A percentile compares a stretch with the other conserved stretches of the same genome.
Evolutionary conservation across 495 filamentous ascomycete species (phyloP).

Genomic region (Xylaria sp.): DNA sequence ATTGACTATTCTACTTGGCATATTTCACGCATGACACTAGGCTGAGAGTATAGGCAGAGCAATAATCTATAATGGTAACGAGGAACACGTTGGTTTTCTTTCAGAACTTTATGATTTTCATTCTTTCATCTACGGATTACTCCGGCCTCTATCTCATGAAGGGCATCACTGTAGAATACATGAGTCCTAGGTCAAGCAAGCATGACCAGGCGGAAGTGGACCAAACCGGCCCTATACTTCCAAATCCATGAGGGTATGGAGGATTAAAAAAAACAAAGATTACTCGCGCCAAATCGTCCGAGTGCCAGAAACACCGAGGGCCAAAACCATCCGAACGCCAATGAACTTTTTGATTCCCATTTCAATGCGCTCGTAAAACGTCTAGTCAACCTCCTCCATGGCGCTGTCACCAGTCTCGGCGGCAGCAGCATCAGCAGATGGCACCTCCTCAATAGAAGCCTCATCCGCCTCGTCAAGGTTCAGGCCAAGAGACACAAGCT

Average conservation of each 20-base stretch:
- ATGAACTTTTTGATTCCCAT: slow-evolving; percentile 51
- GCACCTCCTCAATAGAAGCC: slow-evolving; percentile 63
- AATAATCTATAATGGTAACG: neutral
- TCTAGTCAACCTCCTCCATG: slow-evolving; percentile 75
- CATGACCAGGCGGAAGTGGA: slow-evolving; percentile 26
- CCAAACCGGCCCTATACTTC: slow-evolving; percentile 33
- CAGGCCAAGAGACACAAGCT: slow-evolving; percentile 93
- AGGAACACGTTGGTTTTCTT: neutral
- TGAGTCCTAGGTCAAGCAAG: slow-evolving; percentile 33
- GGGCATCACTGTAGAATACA: slow-evolving; percentile 43
- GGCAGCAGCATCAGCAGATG: slow-evolving; percentile 58
- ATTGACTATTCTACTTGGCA: neutral
- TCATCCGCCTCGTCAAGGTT: slow-evolving; percentile 94
- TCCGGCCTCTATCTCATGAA: slow-evolving; percentile 41
- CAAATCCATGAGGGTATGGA: slow-evolving; percentile 37
- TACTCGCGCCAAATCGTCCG: slow-evolving; percentile 44
- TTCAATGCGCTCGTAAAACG: slow-evolving; percentile 35
- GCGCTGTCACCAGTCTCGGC: slow-evolving; percentile 64
- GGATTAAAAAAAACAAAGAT: slow-evolving; percentile 39
- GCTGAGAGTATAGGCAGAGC: no score
- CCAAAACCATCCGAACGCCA: slow-evolving; percentile 54
- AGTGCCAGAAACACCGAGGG: slow-evolving; percentile 43
- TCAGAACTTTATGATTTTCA: slow-evolving; percentile 30
- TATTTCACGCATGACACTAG: neutral
- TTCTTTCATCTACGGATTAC: slow-evolving; percentile 41